A percentile compares a stretch with the other conserved stretches of the same genome.
Evolutionary conservation across 2,329 filamentous ascomycete genomes (phyloP).

Genomic region (Fulvia fulva): DNA sequence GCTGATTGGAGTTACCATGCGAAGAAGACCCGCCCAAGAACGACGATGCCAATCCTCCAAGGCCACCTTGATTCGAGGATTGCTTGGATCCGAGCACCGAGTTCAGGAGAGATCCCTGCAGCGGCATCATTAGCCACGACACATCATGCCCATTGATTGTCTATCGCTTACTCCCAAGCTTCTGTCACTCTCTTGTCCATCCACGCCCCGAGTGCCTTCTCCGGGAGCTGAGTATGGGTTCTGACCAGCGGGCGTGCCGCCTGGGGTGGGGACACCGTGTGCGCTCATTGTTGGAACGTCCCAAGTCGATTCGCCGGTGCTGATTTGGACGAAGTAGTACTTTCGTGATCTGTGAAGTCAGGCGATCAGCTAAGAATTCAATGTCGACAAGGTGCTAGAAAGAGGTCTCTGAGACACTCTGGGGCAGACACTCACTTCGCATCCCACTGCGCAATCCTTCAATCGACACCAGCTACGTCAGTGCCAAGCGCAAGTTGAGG

Average conservation of each 20-base stretch:
- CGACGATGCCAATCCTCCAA: constrained; percentile 30
- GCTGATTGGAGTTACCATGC: constrained; percentile 9
- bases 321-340: constrained; percentile 42
- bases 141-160: neutral
- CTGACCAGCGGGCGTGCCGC: constrained; percentile 34
- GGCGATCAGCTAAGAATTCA: constrained; percentile 9
- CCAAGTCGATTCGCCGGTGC: constrained; percentile 41
- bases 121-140: constrained; percentile 9
- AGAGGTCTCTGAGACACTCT: neutral
- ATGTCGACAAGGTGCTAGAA: neutral
- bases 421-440: constrained; percentile 33
- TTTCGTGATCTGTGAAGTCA: constrained; percentile 34
- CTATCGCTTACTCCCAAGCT: constrained; percentile 27
- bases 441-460: constrained; percentile 41
- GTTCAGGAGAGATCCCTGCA: constrained; percentile 26
- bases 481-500: constrained; percentile 28
- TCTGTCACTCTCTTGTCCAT: constrained; percentile 30
- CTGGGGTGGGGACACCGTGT: constrained; percentile 37
- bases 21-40: constrained; percentile 32
- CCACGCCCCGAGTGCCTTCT: constrained; percentile 25
- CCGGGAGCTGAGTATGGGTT: constrained; percentile 34
- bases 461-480: constrained; percentile 29
- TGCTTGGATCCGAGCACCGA: constrained; percentile 31
- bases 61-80: constrained; percentile 13
- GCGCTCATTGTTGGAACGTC: constrained; percentile 38